These are phyloP conservation scores for Yamadazyma diospyri DNA, from an alignment of 1,139 yeast species.

Conservation along the genomic window DNA sequence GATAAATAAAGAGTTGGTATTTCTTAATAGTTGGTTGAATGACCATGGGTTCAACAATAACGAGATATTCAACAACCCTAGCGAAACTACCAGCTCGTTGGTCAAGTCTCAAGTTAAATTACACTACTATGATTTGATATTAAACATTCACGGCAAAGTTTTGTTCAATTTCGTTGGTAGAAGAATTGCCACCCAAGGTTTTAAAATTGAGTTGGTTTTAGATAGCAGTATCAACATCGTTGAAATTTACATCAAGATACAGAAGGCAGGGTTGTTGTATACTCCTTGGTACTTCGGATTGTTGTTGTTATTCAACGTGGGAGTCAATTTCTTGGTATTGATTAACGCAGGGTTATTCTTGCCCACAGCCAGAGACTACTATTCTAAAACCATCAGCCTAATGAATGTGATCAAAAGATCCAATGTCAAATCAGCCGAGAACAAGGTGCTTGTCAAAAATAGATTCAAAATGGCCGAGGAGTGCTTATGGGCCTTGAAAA, in stretches of 20 bases:
- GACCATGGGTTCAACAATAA: constrained; percentile 34
- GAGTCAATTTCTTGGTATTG: constrained; percentile 42
- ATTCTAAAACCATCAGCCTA: constrained; percentile 25
- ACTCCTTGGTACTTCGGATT: constrained; percentile 58
- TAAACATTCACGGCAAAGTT: constrained; percentile 36
- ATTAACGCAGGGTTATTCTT: constrained; percentile 40
- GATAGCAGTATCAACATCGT: constrained; percentile 35
- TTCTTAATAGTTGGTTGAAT: constrained; percentile 32
- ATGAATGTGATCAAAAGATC: constrained; percentile 27
- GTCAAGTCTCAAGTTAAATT: constrained; percentile 37
- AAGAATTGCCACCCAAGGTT: constrained; percentile 29
- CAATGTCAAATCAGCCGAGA: constrained; percentile 30
- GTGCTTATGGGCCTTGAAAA: constrained; percentile 61
- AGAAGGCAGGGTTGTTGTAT: constrained; percentile 31
- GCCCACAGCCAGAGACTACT: constrained; percentile 22
- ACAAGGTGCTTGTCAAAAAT: constrained; percentile 34
- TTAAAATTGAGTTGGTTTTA: constrained; percentile 28
- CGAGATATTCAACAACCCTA: constrained; percentile 22
- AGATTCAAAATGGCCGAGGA: constrained; percentile 59
- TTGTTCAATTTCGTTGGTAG: constrained; percentile 34
- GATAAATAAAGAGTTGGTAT: constrained; percentile 30
- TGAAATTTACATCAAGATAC: constrained; percentile 30
- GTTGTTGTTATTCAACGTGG: constrained; percentile 44
- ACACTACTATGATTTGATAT: constrained; percentile 39
- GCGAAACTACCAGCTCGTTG: constrained; percentile 19